Conservation (phyloP, 1,139 yeast genomes). For the Candida sp. region DNA sequence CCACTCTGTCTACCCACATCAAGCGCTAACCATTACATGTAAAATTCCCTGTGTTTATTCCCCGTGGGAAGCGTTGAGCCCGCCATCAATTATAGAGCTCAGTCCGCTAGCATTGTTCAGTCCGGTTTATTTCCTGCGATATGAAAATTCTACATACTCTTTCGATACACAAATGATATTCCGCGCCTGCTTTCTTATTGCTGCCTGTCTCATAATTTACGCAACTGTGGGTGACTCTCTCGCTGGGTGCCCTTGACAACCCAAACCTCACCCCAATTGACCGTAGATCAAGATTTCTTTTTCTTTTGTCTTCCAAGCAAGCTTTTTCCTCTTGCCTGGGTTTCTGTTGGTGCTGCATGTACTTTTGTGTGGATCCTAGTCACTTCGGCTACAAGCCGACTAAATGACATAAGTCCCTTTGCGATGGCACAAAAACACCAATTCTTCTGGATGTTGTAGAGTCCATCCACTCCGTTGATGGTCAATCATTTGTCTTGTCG, state of each 20-base stretch:
- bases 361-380: background rate
- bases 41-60: background rate
- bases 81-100: background rate
- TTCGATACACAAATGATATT: constrained; percentile 1
- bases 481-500: background rate
- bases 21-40: background rate
- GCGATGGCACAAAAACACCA: background rate
- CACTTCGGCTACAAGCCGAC: background rate
- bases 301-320: background rate
- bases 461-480: background rate
- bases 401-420: background rate
- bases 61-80: background rate
- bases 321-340: no score
- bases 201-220: background rate
- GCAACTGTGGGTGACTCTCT: background rate
- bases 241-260: constrained; percentile 1
- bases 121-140: no score
- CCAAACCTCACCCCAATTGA: background rate
- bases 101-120: background rate
- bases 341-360: no score
- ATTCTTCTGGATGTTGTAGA: background rate
- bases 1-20: background rate
- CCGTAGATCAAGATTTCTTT: constrained; percentile 3
- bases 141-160: background rate
- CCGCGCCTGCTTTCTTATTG: background rate